A percentile compares a stretch with the other conserved stretches of the same genome.
Conservation (phyloP, 169 alveolate genomes). For the Toxoplasma gondii region DNA sequence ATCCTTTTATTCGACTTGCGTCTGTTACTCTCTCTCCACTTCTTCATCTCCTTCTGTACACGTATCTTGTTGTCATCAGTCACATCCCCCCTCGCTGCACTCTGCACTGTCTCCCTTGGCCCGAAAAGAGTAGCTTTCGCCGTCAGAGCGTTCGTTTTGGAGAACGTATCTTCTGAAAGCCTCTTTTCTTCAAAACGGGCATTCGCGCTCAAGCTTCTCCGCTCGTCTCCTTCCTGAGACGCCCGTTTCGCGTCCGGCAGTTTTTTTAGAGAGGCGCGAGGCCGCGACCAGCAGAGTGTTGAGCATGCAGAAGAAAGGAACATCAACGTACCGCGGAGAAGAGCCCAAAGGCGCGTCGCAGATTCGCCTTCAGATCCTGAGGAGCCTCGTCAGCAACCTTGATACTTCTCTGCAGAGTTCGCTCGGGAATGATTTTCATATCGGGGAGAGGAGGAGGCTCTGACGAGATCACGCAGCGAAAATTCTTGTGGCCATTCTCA, state of each 20-base stretch:
- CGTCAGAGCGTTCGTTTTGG: no score
- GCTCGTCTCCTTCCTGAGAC: no score
- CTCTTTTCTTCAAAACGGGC: no score
- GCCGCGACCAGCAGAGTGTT: no score
- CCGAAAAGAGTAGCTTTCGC: no score
- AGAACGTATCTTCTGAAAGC: no score
- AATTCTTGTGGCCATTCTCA: constrained; percentile 80
- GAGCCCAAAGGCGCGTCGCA: constrained; percentile 90
- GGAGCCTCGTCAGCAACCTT: constrained; percentile 97
- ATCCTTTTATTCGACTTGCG: neutral
- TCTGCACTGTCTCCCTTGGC: no score
- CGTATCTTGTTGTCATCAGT: neutral
- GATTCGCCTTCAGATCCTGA: constrained; percentile 90
- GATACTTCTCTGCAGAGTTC: constrained; percentile 90
- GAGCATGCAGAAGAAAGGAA: no score
- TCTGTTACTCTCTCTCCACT: neutral
- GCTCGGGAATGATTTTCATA: constrained; percentile 91
- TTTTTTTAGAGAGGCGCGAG: no score
- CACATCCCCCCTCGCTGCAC: no score
- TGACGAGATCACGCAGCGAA: constrained; percentile 93
- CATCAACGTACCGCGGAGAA: constrained; percentile 81
- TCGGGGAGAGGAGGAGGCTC: constrained; percentile 95
- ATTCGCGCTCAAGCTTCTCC: no score
- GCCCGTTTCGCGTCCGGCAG: no score
- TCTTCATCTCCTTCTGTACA: neutral